Evolutionary conservation across 768 basidiomycete species (phyloP), one percentile per base, ranked within the genome.

Genomic region (Mycena leptocephala): DNA sequence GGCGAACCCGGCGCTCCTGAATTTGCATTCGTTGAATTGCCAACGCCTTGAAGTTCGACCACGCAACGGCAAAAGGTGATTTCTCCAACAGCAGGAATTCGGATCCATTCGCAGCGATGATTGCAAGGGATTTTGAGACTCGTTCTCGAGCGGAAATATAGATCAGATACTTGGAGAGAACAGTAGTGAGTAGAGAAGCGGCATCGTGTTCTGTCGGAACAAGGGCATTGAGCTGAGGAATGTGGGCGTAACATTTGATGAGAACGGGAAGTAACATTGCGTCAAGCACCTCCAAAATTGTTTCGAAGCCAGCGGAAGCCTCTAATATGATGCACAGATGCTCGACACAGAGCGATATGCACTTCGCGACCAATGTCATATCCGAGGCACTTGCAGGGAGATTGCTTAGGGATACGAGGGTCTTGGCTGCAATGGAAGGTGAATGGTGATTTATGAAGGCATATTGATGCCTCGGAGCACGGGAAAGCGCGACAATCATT

Each of bases 301-400:
- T 18, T 6, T 46, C 28, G 22, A 72, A 43, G 28, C 62, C 63
- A 16, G 32, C 6, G 71, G 62, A 20, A 24, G 24, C 39, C n/a
- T 72, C 71, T 37, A 71, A 28, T 16, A 62, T 28, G 46, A 62
- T n/a, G 33, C 70, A 71, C 13, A 71, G n/a, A 53, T 71, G 70
- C 26, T 71, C 43, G 7, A 62, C 70, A 37, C 70, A 71, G 28
- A 71, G 70, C 3, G 58, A 33, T 22, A 43, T 26, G 30, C 70
- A 71, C 35, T 24, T 48, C 14, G 46, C 70, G 18, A 62, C 16
- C 41, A 46, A 7, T 14, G 53, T 5, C 35, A 26, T 18, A 28
- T 53, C 55, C 11, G 65, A 33, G 28, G 28, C 3, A 22, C n/a
- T 69, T 20, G 43, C 16, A 11, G 59, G 51, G 24, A 71, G 33